Evolutionary conservation across 2,329 filamentous ascomycete species (phyloP).

Genomic region (Alternaria arbusti): DNA sequence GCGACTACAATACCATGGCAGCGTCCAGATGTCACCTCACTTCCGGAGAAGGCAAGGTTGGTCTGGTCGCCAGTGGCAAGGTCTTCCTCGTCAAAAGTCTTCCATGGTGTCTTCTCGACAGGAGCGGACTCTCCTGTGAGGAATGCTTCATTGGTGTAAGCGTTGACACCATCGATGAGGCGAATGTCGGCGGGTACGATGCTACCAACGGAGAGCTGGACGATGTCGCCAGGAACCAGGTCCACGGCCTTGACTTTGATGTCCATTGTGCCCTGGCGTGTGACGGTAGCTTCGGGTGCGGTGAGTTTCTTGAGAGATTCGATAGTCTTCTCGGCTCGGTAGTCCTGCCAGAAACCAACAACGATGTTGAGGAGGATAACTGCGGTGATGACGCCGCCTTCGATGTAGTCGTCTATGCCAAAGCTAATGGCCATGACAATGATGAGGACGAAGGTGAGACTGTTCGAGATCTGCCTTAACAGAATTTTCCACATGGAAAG

Average conservation of each 20-base stretch:
- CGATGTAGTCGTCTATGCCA: conserved; percentile 68
- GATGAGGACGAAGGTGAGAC: conserved; percentile 74
- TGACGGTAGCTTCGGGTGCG: conserved; percentile 47
- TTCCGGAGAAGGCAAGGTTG: conserved; percentile 75
- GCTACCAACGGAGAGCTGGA: conserved; percentile 59
- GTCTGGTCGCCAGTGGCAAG: conserved; percentile 68
- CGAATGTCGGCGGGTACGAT: conserved; percentile 72
- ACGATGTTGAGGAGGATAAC: conserved; percentile 72
- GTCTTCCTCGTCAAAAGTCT: conserved; percentile 59
- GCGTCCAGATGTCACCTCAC: conserved; percentile 73
- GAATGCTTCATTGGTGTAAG: conserved; percentile 77
- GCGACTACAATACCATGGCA: conserved; percentile 72
- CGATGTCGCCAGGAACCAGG: conserved; percentile 50
- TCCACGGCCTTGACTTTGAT: conserved; percentile 46
- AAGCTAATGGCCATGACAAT: conserved; percentile 74
- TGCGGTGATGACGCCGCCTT: conserved; percentile 67
- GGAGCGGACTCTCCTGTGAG: conserved; percentile 76
- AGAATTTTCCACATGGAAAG: conserved; percentile 77
- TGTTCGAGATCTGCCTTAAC: conserved; percentile 78
- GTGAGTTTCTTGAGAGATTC: conserved; percentile 50
- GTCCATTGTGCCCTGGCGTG: conserved; percentile 43
- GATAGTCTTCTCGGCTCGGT: conserved; percentile 52
- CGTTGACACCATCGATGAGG: conserved; percentile 69
- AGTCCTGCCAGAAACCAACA: conserved; percentile 64
- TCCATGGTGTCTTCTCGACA: conserved; percentile 67